Evolutionary conservation across 495 filamentous ascomycete species (phyloP), one percentile per base, ranked within the genome.

Genomic region (Xylaria castorea): DNA sequence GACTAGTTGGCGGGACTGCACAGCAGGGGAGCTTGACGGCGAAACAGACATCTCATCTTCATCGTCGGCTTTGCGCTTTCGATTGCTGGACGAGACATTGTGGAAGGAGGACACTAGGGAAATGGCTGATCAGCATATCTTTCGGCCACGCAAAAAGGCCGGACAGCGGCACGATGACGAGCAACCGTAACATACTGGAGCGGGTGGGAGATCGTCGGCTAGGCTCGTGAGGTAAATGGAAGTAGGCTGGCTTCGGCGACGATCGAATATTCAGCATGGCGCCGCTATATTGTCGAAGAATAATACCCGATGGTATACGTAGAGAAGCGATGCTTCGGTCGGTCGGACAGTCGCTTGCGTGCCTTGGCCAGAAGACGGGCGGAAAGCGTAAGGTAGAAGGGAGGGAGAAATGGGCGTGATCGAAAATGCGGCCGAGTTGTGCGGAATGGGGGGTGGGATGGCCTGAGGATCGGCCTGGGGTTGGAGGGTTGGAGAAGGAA

Each of bases 41-140:
- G 94, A 97, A 53, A 93, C 89, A 44, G 92, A 95, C 94, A 97
- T 97, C 74, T 93, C 92, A 78, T 94, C 92, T 78, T 96, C 92
- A 71, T 97, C 94, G 73, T 93, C 92, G 71, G 92, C 93, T 85
- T 97, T 97, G 83, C 94, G 91, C 86, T 97, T 98, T 76, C 92
- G 89, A 79, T 82, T 82, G 18, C 84, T 74, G 78, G 87, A 83
- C 71, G 75, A 88, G 78, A 78, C 83, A 81, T 77, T 87, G 81
- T 73, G 81, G 77, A 82, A 87, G 75, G 82, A 85, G 74, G 88
- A 88, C 84, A 87, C 89, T 91, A 71, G 5, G 25, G 53, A 44
- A 18, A 44, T 46, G 73, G 65, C 16, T 57, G 40, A 74, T 81
- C 55, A 80, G 77, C 66, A 71, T 30, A 20, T 48, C n/a, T 68